Conservation (phyloP, 768 basidiomycete genomes). For the Sarcomyxa edulis region DNA sequence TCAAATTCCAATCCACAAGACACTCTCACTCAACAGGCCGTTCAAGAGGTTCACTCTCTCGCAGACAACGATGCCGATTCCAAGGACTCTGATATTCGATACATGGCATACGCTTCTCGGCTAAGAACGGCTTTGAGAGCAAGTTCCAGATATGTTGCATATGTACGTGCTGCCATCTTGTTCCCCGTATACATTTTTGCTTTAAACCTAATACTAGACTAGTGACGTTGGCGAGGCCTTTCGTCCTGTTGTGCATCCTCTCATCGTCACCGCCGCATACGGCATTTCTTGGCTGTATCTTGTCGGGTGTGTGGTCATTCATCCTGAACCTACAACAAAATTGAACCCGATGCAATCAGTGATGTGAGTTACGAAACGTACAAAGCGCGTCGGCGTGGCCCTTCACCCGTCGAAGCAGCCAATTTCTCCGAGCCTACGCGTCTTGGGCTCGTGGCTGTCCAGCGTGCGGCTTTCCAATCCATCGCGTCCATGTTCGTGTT, state of each 20-base stretch:
- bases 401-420: slow-evolving; percentile 59
- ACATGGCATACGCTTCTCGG: slow-evolving; percentile 75
- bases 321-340: not conserved
- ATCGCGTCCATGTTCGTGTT: slow-evolving; percentile 70
- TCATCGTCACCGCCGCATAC: slow-evolving; percentile 71
- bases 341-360: slow-evolving; percentile 24
- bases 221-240: slow-evolving; percentile 84
- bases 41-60: slow-evolving; percentile 48
- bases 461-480: slow-evolving; percentile 76
- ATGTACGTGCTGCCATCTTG: slow-evolving; percentile 38
- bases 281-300: slow-evolving; percentile 82
- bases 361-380: slow-evolving; percentile 82
- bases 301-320: slow-evolving; percentile 32
- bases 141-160: slow-evolving; percentile 68
- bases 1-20: slow-evolving; percentile 26
- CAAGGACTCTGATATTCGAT: slow-evolving; percentile 63
- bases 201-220: slow-evolving; percentile 40
- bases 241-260: slow-evolving; percentile 70
- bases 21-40: slow-evolving; percentile 32
- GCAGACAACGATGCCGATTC: slow-evolving; percentile 62
- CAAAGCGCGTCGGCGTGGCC: slow-evolving; percentile 67
- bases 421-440: slow-evolving; percentile 68
- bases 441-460: slow-evolving; percentile 63
- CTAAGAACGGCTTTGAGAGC: slow-evolving; percentile 72
- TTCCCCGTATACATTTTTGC: slow-evolving; percentile 1